These are phyloP conservation scores for Colletotrichum graminicola DNA, from an alignment of 2,329 filamentous ascomycete genomes.

Conservation along the genomic window DNA sequence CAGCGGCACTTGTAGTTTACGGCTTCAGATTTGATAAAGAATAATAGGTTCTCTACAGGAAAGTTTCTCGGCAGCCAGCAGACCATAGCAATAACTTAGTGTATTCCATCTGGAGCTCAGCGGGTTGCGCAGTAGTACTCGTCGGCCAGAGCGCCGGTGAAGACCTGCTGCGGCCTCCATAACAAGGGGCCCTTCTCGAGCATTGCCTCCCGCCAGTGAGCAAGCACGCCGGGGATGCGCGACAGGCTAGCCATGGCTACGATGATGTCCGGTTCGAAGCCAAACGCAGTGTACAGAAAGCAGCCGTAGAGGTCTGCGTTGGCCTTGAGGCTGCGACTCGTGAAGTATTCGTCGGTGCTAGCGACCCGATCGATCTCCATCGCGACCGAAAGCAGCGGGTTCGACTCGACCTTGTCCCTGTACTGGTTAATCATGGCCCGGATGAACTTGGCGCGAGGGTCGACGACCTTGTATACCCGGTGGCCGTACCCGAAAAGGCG, in stretches of 20 bases:
- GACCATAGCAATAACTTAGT: background rate
- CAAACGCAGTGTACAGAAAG: slow-evolving; percentile 56
- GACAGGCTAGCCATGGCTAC: slow-evolving; percentile 47
- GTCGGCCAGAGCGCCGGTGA: slow-evolving; percentile 31
- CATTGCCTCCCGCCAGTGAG: slow-evolving; percentile 49
- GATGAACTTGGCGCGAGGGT: slow-evolving; percentile 53
- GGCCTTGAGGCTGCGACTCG: slow-evolving; percentile 52
- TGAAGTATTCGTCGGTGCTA: slow-evolving; percentile 53
- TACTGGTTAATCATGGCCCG: slow-evolving; percentile 46
- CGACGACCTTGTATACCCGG: slow-evolving; percentile 52
- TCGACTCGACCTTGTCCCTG: slow-evolving; percentile 41
- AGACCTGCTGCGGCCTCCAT: slow-evolving; percentile 49
- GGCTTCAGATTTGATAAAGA: background rate
- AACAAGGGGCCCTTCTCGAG: slow-evolving; percentile 47
- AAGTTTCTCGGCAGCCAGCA: background rate
- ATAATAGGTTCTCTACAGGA: background rate
- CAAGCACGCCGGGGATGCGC: slow-evolving; percentile 46
- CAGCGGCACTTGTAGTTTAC: background rate
- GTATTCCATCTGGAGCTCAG: background rate
- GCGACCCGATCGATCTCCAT: slow-evolving; percentile 54
- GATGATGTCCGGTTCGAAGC: slow-evolving; percentile 46
- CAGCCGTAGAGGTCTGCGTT: slow-evolving; percentile 60
- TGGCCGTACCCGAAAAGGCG: slow-evolving; percentile 60
- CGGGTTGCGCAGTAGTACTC: background rate
- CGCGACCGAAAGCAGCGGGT: slow-evolving; percentile 53